These are phyloP conservation scores for Alternaria ventricosa DNA, from an alignment of 2,329 filamentous ascomycete species.

Conservation along the genomic window DNA sequence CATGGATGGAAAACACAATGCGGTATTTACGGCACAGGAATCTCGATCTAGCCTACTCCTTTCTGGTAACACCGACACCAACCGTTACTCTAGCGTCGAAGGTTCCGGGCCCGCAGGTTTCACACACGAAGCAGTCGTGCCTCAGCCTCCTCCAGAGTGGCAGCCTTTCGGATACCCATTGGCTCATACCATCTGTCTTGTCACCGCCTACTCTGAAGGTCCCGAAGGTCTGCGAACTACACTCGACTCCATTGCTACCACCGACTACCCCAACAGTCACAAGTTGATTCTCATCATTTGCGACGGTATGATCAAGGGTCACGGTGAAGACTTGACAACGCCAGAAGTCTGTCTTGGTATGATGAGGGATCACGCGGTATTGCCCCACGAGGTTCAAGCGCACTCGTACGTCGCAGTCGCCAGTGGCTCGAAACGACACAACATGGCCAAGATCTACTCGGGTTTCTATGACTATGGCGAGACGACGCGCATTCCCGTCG, in stretches of 20 bases:
- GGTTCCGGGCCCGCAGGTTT: slow-evolving; percentile 88
- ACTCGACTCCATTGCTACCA: slow-evolving; percentile 93
- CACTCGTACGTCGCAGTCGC: slow-evolving; percentile 98
- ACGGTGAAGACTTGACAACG: slow-evolving; percentile 84
- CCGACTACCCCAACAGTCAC: slow-evolving; percentile 98
- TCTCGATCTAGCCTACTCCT: slow-evolving; percentile 54
- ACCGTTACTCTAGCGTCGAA: slow-evolving; percentile 65
- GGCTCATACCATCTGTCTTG: slow-evolving; percentile 90
- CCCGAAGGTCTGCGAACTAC: slow-evolving; percentile 91
- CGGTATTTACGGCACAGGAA: slow-evolving; percentile 31
- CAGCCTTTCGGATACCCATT: slow-evolving; percentile 96
- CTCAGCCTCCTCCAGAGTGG: slow-evolving; percentile 95
- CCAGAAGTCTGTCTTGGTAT: slow-evolving; percentile 90
- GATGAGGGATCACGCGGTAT: slow-evolving; percentile 89
- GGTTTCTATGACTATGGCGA: slow-evolving; percentile 97
- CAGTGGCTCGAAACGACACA: slow-evolving; percentile 95
- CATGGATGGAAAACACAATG: slow-evolving; percentile 46
- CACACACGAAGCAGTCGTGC: slow-evolving; percentile 93
- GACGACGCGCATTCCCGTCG: slow-evolving; percentile 76
- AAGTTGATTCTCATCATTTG: slow-evolving; percentile 96
- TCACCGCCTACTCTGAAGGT: slow-evolving; percentile 97
- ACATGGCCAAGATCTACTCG: slow-evolving; percentile 98
- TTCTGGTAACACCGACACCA: slow-evolving; percentile 50
- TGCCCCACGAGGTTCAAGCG: slow-evolving; percentile 80
- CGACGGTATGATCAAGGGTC: slow-evolving; percentile 96